Conservation (phyloP, 768 basidiomycete genomes). For the Mycena alexandri region DNA sequence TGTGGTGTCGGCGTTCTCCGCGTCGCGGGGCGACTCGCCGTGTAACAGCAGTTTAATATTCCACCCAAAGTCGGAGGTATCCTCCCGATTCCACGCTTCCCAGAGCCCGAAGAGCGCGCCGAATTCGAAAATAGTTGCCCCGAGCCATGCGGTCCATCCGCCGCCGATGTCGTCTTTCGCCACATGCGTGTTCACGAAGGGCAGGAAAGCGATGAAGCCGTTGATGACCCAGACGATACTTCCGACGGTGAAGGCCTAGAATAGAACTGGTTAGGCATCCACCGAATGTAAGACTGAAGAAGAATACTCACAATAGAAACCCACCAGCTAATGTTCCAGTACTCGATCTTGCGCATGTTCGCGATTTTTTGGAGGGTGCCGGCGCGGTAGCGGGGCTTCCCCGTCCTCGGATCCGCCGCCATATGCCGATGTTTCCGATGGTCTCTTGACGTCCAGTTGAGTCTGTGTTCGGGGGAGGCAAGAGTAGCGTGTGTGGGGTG, state of each 20-base stretch:
- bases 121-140: slow-evolving; percentile 71
- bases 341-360: slow-evolving; percentile 52
- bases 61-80: slow-evolving; percentile 54
- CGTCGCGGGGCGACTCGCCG: slow-evolving; percentile 16
- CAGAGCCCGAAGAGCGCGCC: slow-evolving; percentile 66
- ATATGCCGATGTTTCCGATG: slow-evolving; percentile 54
- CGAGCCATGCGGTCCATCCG: slow-evolving; percentile 66
- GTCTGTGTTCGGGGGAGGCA: slow-evolving; percentile 20
- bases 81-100: slow-evolving; percentile 67
- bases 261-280: background rate
- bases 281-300: background rate
- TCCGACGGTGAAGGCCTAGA: slow-evolving; percentile 55
- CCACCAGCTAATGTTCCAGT: slow-evolving; percentile 62
- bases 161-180: slow-evolving; percentile 48
- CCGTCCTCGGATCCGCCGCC: slow-evolving; percentile 40
- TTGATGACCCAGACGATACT: slow-evolving; percentile 68
- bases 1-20: background rate
- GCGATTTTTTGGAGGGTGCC: slow-evolving; percentile 39
- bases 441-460: slow-evolving; percentile 57
- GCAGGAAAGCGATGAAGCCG: slow-evolving; percentile 67
- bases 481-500: slow-evolving; percentile 54
- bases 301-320: slow-evolving; percentile 52
- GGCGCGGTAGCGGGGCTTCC: slow-evolving; percentile 34
- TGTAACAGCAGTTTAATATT: slow-evolving; percentile 41
- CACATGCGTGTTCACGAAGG: slow-evolving; percentile 50